Evolutionary conservation across 2,329 filamentous ascomycete species (phyloP), one percentile per base, ranked within the genome.

Genomic region (Escovopsis sp.): DNA sequence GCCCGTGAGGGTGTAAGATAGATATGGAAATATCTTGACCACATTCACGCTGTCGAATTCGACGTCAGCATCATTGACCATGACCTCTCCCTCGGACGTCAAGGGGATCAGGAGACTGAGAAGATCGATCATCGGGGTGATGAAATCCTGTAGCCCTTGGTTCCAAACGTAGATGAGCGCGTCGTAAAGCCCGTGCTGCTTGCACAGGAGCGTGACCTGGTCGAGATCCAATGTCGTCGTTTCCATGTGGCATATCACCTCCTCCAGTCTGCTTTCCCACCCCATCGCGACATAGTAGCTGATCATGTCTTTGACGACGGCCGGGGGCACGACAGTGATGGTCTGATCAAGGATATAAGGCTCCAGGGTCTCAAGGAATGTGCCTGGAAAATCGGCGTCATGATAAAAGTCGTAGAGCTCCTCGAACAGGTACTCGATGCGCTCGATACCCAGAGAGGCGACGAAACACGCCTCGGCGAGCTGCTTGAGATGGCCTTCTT

Each of bases 111-210:
- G 59, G n/a, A 95, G 67, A 12, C 74, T 67, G 39, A 94, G 66
- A 2, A 98, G 72, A 47, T 95, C 87, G 51, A 86, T 81, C 44
- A 96, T 68, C 1, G 91, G 89, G 2, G 88, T 93, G 47, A 95
- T 80, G 54, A 93, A 95, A 60, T 98, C 93, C 47, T 70, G 68
- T 26, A 98, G 67, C 3, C 86, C 87, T 59, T 85, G 82, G 47
- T 94, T 96, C 91, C 91, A 98, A 43, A 98, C 84, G 58, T 96
- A 95, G 36, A 93, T 87, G 44, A 95, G 74, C 2, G 91, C 93
- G 61, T 98, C 93, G 56, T 95, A 98, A 4, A 98, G 72, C 49
- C 82, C 77, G 59, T 96, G 80, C 56, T 89, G 82, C 59, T 91
- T 94, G 70, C 91, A 98, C 23, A 98, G 69, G 11, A 75, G 73